phyloP scores from a whole-genome alignment of 208 protist species.

The Leishmania arabica region DNA sequence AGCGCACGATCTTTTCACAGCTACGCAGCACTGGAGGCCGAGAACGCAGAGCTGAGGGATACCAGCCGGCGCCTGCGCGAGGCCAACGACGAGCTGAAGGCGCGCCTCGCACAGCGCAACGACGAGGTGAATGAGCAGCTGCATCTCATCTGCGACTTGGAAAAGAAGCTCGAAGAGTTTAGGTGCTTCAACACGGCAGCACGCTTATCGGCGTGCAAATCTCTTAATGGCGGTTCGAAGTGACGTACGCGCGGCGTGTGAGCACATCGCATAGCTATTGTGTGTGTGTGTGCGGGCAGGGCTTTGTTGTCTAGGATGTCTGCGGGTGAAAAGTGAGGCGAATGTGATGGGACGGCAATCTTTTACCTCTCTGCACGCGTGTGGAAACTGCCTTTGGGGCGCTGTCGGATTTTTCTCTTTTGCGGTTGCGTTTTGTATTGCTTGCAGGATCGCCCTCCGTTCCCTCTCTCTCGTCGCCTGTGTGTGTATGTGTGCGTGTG shows the following conservation, averaged over 20 bases:
- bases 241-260: background rate
- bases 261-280: background rate
- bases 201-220: background rate
- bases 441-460: background rate
- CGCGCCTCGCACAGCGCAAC: slow-evolving; percentile 25
- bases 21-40: slow-evolving; percentile 54
- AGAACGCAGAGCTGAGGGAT: slow-evolving; percentile 39
- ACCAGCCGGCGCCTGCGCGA: slow-evolving; percentile 33
- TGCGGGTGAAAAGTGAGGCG: background rate
- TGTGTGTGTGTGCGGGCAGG: background rate
- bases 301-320: background rate
- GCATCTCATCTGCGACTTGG: slow-evolving; percentile 50
- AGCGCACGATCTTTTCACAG: slow-evolving; percentile 42
- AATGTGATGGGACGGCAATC: background rate
- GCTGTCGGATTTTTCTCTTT: background rate
- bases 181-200: slow-evolving; percentile 2
- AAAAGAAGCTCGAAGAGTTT: slow-evolving; percentile 31
- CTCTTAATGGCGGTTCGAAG: slow-evolving; percentile 4
- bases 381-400: background rate
- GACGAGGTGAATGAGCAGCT: slow-evolving; percentile 49
- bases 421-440: background rate
- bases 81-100: slow-evolving; percentile 45
- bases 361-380: background rate
- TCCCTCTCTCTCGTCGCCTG: background rate
- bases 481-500: background rate